phyloP scores from a whole-genome alignment of 306 rosid species.

The Ziziphus jujuba region DNA sequence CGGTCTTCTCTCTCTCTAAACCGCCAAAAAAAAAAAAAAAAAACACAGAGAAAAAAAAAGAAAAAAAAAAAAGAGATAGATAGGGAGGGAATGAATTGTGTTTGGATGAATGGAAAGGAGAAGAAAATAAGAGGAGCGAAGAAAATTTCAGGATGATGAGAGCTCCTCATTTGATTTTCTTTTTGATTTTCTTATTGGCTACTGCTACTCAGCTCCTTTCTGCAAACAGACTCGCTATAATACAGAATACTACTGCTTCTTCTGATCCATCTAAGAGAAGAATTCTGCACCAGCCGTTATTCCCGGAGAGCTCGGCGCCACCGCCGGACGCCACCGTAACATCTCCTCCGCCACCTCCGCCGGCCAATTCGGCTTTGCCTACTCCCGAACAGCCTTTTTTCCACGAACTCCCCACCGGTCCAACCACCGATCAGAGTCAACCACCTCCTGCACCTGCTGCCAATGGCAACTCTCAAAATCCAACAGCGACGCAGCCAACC shows the following conservation, averaged over 20 bases:
- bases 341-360: conserved; percentile 40
- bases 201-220: conserved; percentile 13
- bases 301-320: conserved; percentile 60
- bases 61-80: neutral
- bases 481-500: conserved; percentile 66
- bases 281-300: conserved; percentile 82
- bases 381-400: conserved; percentile 66
- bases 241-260: neutral
- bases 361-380: conserved; percentile 22
- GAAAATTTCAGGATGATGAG: conserved; percentile 61
- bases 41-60: conserved; percentile 14
- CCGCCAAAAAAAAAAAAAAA: conserved; percentile 24
- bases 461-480: conserved; percentile 51
- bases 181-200: conserved; percentile 26
- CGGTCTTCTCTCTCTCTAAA: conserved; percentile 5
- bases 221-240: conserved; percentile 17
- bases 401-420: conserved; percentile 58
- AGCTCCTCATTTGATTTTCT: conserved; percentile 36
- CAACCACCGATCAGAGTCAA: conserved; percentile 56
- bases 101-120: conserved; percentile 13
- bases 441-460: conserved; percentile 35
- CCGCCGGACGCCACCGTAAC: conserved; percentile 40
- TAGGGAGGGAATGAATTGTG: conserved; percentile 38
- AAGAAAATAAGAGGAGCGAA: conserved; percentile 30
- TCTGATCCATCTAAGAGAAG: conserved; percentile 40